Evolutionary conservation across 345 rosid species (phyloP).

Genomic region (Aegle marmelos): DNA sequence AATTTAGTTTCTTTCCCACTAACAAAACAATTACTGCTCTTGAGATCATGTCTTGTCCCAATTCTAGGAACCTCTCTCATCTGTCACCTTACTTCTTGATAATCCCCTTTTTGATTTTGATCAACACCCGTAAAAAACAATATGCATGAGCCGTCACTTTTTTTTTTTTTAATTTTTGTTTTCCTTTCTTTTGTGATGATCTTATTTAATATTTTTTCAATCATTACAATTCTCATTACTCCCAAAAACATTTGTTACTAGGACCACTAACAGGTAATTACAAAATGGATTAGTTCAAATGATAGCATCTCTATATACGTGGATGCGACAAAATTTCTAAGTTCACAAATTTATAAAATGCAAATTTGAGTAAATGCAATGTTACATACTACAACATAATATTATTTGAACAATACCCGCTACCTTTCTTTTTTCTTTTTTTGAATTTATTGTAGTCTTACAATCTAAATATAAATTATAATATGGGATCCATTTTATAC

Average conservation of each 20-base stretch:
- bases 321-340: too few relatives aligned
- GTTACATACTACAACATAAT: too few relatives aligned
- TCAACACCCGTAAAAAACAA: not conserved
- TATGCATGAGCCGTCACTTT: slow-evolving; percentile 1
- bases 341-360: too few relatives aligned
- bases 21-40: slow-evolving; percentile 10
- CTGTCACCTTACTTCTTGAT: not conserved
- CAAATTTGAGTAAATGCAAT: too few relatives aligned
- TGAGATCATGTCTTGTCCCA: slow-evolving; percentile 23
- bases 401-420: too few relatives aligned
- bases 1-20: slow-evolving; percentile 10
- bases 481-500: too few relatives aligned
- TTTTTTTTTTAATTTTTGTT: not conserved
- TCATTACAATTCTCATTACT: not conserved
- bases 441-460: too few relatives aligned
- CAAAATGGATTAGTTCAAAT: too few relatives aligned
- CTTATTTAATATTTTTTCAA: not conserved
- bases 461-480: too few relatives aligned
- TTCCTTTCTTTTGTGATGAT: not conserved
- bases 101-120: not conserved
- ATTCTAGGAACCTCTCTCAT: slow-evolving; percentile 16
- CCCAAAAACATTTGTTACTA: not conserved
- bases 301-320: too few relatives aligned
- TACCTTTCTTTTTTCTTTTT: too few relatives aligned
- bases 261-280: not conserved